phyloP scores from a whole-genome alignment of 371 early-diverging fungal genomes.

The Smittium culicis region DNA sequence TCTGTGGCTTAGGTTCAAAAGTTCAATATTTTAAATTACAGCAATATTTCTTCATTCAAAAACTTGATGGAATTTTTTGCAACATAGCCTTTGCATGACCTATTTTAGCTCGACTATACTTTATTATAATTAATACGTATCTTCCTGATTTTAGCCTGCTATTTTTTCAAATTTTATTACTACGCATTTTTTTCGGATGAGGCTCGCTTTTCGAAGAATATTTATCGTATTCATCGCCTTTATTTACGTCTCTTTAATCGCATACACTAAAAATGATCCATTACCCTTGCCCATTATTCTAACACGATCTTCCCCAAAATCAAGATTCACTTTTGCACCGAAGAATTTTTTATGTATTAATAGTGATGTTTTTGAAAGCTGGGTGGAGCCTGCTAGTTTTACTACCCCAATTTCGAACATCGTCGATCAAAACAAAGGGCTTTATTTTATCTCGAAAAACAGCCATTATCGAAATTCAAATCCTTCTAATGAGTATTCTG shows the following conservation, averaged over 20 bases:
- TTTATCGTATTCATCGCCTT: neutral
- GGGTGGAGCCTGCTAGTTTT: conserved; percentile 8
- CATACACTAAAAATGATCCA: neutral
- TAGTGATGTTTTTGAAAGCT: conserved; percentile 9
- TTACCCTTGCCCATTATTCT: neutral
- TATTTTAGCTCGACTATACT: too few species aligned
- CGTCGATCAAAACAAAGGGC: neutral
- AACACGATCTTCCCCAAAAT: neutral
- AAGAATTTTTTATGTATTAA: neutral
- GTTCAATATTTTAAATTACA: too few species aligned
- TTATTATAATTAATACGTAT: too few species aligned
- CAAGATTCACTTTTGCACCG: neutral
- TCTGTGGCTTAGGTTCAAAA: too few species aligned
- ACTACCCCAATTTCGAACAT: neutral
- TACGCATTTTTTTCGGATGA: neutral
- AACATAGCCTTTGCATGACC: too few species aligned
- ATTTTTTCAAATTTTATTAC: too few species aligned
- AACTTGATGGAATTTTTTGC: too few species aligned
- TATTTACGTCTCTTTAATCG: neutral
- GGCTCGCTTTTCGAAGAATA: neutral
- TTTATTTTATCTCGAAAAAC: conserved; percentile 8
- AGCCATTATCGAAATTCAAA: neutral
- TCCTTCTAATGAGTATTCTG: neutral
- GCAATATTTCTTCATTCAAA: too few species aligned
- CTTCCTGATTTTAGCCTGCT: too few species aligned